A percentile compares a stretch with the other conserved stretches of the same genome.
phyloP scores from a whole-genome alignment of 2,329 filamentous ascomycete species.

The Cyanodermella asteris region DNA sequence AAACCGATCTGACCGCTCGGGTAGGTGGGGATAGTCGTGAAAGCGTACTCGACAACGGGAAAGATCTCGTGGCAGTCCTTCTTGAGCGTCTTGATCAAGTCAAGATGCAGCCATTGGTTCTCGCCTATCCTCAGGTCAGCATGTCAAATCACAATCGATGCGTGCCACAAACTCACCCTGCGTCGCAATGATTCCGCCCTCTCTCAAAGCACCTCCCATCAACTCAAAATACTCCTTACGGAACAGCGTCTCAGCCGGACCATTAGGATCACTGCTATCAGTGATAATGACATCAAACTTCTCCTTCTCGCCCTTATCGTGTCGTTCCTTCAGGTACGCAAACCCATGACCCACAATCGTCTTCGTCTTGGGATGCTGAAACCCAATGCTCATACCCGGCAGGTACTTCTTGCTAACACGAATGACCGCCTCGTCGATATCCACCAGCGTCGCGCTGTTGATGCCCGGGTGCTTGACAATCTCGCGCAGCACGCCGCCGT shows the following conservation, averaged over 20 bases:
- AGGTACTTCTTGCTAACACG: conserved; percentile 97
- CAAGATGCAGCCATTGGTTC: conserved; percentile 97
- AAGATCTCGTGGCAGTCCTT: conserved; percentile 94
- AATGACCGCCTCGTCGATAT: conserved; percentile 98
- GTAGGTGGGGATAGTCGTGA: conserved; percentile 97
- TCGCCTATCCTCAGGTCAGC: conserved; percentile 39
- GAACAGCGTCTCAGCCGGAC: conserved; percentile 89
- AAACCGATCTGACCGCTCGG: conserved; percentile 98
- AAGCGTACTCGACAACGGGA: conserved; percentile 92
- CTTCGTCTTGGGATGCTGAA: conserved; percentile 82
- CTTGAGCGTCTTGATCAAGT: conserved; percentile 84
- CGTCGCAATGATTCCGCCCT: conserved; percentile 95
- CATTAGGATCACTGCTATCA: conserved; percentile 92
- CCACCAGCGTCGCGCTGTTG: conserved; percentile 88
- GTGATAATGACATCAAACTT: conserved; percentile 99
- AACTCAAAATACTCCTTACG: conserved; percentile 98
- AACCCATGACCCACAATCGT: conserved; percentile 92
- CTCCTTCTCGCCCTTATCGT: no score
- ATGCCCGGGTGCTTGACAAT: conserved; percentile 97
- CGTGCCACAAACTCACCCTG: conserved; percentile 69
- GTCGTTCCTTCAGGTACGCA: conserved; percentile 90
- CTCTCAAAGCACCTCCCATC: conserved; percentile 66
- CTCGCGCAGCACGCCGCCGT: conserved; percentile 92
- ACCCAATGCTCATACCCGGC: conserved; percentile 78
- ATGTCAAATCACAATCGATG: conserved; percentile 2